Evolutionary conservation across 2,329 filamentous ascomycete species (phyloP).

Genomic region (Hypoxylon sp.): DNA sequence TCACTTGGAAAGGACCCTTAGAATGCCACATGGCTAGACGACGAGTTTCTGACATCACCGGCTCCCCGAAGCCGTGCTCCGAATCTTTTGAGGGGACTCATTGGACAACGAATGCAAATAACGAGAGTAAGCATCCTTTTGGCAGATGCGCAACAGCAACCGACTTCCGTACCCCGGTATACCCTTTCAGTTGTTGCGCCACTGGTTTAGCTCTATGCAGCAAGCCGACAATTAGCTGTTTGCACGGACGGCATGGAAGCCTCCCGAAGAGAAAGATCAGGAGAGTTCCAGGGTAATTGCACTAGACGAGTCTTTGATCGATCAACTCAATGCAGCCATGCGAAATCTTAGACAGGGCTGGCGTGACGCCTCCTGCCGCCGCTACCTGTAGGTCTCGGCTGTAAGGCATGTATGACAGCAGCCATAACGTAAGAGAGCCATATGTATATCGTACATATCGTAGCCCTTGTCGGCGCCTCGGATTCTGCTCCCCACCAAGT

Average conservation of each 20-base stretch:
- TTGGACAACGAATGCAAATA: constrained; percentile 23
- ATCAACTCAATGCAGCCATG: constrained; percentile 31
- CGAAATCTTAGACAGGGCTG: constrained; percentile 32
- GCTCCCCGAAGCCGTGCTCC: constrained; percentile 14
- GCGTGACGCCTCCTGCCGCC: constrained; percentile 16
- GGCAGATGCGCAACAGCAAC: constrained; percentile 14
- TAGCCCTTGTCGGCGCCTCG: constrained; percentile 27
- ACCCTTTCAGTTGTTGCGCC: constrained; percentile 25
- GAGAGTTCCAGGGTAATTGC: constrained; percentile 21
- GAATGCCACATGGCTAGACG: constrained; percentile 17
- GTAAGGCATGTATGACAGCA: constrained; percentile 22
- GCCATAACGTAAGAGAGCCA: constrained; percentile 5
- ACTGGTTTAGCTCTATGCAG: constrained; percentile 28
- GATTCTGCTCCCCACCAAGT: not conserved
- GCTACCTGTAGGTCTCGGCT: constrained; percentile 28
- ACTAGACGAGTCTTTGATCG: constrained; percentile 12
- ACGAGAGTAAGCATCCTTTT: constrained; percentile 13
- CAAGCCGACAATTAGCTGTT: constrained; percentile 23
- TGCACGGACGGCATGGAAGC: constrained; percentile 16
- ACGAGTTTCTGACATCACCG: constrained; percentile 34
- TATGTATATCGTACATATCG: constrained; percentile 21
- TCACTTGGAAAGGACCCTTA: constrained; percentile 24
- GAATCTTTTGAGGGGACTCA: constrained; percentile 11
- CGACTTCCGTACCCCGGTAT: constrained; percentile 21
- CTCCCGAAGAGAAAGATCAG: constrained; percentile 9